These are phyloP conservation scores for Candida gigantensis DNA, from an alignment of 1,139 yeast species.

Conservation along the genomic window DNA sequence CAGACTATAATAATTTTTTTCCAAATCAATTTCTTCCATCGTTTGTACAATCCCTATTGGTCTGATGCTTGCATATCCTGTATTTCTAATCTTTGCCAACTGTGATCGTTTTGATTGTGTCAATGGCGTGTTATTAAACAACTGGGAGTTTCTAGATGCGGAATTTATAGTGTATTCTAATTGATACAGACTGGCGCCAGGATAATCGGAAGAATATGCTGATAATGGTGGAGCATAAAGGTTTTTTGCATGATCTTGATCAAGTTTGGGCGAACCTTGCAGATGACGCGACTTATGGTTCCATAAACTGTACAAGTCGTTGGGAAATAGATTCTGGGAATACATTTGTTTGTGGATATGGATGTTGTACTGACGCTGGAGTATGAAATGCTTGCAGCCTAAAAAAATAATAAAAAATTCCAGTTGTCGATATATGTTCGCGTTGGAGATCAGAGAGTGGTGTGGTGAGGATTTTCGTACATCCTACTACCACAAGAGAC, in stretches of 20 bases:
- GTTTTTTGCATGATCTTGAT: conserved; percentile 11
- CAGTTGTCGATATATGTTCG: too few relatives aligned
- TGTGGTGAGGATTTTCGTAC: too few relatives aligned
- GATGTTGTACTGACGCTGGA: too few relatives aligned
- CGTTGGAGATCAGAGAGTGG: too few relatives aligned
- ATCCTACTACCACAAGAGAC: too few relatives aligned
- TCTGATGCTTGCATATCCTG: conserved; percentile 50
- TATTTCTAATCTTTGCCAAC: conserved; percentile 42
- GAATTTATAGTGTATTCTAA: conserved; percentile 34
- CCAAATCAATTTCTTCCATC: conserved; percentile 47
- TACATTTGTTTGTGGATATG: conserved; percentile 14
- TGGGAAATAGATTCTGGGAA: conserved; percentile 16
- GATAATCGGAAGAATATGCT: conserved; percentile 52
- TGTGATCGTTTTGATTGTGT: conserved; percentile 41
- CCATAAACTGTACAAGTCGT: conserved; percentile 16
- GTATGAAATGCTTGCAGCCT: too few relatives aligned
- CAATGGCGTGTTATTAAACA: conserved; percentile 19
- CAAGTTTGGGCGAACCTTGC: conserved; percentile 1
- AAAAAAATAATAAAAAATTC: background rate
- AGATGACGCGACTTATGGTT: conserved; percentile 4
- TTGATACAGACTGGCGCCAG: conserved; percentile 45
- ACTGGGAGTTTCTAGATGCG: conserved; percentile 9
- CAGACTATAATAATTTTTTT: conserved; percentile 12
- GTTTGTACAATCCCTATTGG: conserved; percentile 62
- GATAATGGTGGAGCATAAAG: conserved; percentile 53